Evolutionary conservation across 2,329 filamentous ascomycete species (phyloP), one percentile per base, ranked within the genome.

Genomic region (Fusarium odoratissimum): DNA sequence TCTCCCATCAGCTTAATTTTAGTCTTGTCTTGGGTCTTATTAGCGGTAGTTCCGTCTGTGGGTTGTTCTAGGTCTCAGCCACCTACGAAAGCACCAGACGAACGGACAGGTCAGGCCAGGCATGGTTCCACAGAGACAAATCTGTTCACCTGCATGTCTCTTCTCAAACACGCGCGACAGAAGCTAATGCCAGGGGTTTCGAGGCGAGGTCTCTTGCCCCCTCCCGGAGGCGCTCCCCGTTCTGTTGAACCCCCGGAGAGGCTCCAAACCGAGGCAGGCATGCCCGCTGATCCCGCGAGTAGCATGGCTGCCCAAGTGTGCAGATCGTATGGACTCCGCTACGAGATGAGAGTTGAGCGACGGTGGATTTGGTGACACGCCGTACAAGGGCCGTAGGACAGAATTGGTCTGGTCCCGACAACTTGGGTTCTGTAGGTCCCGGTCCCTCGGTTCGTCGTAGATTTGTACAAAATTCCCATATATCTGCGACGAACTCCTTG

Each of bases 401-500:
- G 48, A 52, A n/a, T 40, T 49, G 63, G 58, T 8, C 31, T 56
- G 59, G 65, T 40, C 31, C 67, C 67, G 52, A 44, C 37, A 40
- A 45, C 38, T 46, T 71, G 71, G 71, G 71, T 66, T 71, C n/a
- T 42, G 45, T 42, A 52, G 42, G 40, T 49, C 56, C 59, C 66
- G 28, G 28, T 33, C 35, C 37, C 51, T 68, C 30, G 66, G 64
- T 42, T 57, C 64, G 16, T 17, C 38, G 28, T 19, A 44, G 11
- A 25, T 25, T 44, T 44, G 41, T 44, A 25, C n/a, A 28, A 17
- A 60, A 45, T 45, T 42, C 37, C 33, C 42, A 63, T 73, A 73
- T 73, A 73, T 73, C 56, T 73, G 65, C 46, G 37, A 67, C 60
- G 28, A 40, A 61, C 65, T 71, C 52, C 46, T 52, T 25, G 16